These are phyloP conservation scores for Calocybe cyanea DNA, from an alignment of 768 basidiomycete species.

Conservation along the genomic window DNA sequence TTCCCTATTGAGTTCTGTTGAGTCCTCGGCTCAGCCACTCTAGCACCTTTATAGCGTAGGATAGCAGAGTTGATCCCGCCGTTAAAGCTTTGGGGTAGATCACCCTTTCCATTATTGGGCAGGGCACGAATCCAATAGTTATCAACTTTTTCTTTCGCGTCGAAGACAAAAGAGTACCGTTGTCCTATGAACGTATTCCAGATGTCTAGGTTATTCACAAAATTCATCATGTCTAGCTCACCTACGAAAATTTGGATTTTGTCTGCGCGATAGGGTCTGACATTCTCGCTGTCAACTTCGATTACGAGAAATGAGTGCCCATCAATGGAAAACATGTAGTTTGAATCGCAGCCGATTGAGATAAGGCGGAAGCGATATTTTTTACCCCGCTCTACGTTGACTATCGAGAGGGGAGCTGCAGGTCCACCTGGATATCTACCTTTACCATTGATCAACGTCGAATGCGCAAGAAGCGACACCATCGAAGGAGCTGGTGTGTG, in stretches of 20 bases:
- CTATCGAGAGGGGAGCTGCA: constrained; percentile 27
- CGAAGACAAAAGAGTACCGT: constrained; percentile 38
- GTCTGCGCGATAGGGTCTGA: constrained; percentile 22
- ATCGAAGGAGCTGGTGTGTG: constrained; percentile 15
- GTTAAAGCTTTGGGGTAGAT: constrained; percentile 5
- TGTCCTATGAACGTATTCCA: constrained; percentile 25
- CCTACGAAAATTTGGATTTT: constrained; percentile 26
- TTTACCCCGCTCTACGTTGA: constrained; percentile 30
- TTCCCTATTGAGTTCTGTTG: background rate
- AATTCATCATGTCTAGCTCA: constrained; percentile 2
- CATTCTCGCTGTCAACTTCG: constrained; percentile 29
- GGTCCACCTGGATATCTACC: constrained; percentile 33
- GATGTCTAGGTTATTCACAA: constrained; percentile 6
- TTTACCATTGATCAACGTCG: constrained; percentile 40
- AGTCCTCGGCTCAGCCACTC: constrained; percentile 8
- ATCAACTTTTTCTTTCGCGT: constrained; percentile 23
- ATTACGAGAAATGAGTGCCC: constrained; percentile 23
- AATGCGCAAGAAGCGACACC: constrained; percentile 17
- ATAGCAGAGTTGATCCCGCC: constrained; percentile 16
- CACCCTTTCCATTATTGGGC: constrained; percentile 9
- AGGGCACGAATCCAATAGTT: constrained; percentile 31
- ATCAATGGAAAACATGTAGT: constrained; percentile 21
- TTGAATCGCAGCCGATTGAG: constrained; percentile 36
- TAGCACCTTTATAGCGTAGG: constrained; percentile 13
- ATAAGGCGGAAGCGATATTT: constrained; percentile 49